These are phyloP conservation scores for Cryptococcus neoformans DNA, from an alignment of 1,284 basidiomycete species.

Conservation along the genomic window DNA sequence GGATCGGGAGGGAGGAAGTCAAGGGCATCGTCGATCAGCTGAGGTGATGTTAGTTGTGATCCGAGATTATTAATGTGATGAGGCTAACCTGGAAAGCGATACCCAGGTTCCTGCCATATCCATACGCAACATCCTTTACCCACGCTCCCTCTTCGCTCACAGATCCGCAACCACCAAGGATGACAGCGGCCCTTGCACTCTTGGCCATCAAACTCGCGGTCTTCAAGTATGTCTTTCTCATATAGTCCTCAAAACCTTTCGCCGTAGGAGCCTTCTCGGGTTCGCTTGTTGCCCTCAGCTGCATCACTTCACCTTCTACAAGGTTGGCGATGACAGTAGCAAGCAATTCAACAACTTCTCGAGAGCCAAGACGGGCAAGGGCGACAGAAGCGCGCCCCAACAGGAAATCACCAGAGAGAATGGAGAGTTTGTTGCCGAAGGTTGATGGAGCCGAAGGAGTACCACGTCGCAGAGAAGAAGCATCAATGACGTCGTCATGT, in stretches of 20 bases:
- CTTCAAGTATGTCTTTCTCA: conserved; percentile 94
- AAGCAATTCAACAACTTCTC: conserved; percentile 90
- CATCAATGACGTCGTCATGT: conserved; percentile 94
- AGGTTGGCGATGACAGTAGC: conserved; percentile 91
- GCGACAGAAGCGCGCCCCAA: conserved; percentile 88
- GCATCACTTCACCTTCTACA: conserved; percentile 94
- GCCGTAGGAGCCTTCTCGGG: conserved; percentile 40
- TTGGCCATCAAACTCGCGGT: conserved; percentile 96
- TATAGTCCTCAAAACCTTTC: conserved; percentile 72
- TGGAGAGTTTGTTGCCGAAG: conserved; percentile 93
- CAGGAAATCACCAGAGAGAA: conserved; percentile 94
- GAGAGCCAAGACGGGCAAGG: conserved; percentile 77
- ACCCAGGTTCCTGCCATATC: conserved; percentile 83
- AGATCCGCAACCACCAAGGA: conserved; percentile 73
- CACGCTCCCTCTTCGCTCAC: conserved; percentile 57
- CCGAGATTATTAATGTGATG: not conserved
- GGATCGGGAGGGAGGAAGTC: conserved; percentile 72
- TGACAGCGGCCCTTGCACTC: conserved; percentile 79
- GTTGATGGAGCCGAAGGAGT: conserved; percentile 78
- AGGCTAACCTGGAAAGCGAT: conserved; percentile 84
- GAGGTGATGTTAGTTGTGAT: conserved; percentile 2
- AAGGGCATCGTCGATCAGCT: conserved; percentile 91
- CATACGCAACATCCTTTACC: conserved; percentile 92
- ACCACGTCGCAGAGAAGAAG: conserved; percentile 74
- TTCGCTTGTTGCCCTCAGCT: conserved; percentile 58